Percentiles rank a stretch among this genome's conserved stretches.
Conservation (phyloP, 495 filamentous ascomycete genomes). For the Tuber magnatum region DNA sequence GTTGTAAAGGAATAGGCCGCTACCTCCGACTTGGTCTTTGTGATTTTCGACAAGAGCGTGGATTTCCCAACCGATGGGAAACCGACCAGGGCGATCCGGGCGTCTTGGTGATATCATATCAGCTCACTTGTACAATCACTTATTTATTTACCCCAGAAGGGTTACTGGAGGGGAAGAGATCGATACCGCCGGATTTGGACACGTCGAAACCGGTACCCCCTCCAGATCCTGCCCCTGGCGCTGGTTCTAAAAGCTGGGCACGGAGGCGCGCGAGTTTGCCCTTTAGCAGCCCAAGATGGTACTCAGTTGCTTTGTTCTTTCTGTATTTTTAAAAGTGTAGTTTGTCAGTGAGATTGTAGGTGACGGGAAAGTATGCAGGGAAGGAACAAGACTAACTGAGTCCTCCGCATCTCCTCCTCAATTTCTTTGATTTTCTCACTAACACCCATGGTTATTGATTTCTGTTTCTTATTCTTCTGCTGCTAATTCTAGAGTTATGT, state of each 20-base stretch:
- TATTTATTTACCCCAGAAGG: neutral
- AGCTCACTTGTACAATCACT: slow-evolving; percentile 2
- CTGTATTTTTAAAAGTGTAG: slow-evolving; percentile 15
- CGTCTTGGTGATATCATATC: slow-evolving; percentile 51
- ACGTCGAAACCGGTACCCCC: slow-evolving; percentile 83
- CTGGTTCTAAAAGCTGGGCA: slow-evolving; percentile 91
- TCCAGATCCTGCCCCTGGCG: slow-evolving; percentile 66
- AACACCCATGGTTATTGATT: slow-evolving; percentile 77
- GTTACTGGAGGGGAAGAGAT: neutral
- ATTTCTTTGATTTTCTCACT: slow-evolving; percentile 99
- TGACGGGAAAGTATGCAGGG: neutral
- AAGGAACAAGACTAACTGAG: slow-evolving; percentile 50
- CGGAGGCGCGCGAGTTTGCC: slow-evolving; percentile 95
- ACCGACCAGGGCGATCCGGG: slow-evolving; percentile 91
- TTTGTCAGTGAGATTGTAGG: slow-evolving; percentile 12
- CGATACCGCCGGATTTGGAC: slow-evolving; percentile 66
- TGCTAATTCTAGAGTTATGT: neutral
- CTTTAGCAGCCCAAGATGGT: slow-evolving; percentile 95
- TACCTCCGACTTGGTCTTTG: slow-evolving; percentile 94
- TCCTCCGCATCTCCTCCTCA: slow-evolving; percentile 98
- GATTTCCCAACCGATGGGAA: slow-evolving; percentile 99
- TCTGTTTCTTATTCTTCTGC: slow-evolving; percentile 5
- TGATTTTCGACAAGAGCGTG: slow-evolving; percentile 97
- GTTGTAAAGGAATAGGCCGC: slow-evolving; percentile 98
- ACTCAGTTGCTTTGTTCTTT: slow-evolving; percentile 99